These are phyloP conservation scores for Proliferodiscus dingleyae DNA, from an alignment of 2,329 filamentous ascomycete genomes.

Conservation along the genomic window DNA sequence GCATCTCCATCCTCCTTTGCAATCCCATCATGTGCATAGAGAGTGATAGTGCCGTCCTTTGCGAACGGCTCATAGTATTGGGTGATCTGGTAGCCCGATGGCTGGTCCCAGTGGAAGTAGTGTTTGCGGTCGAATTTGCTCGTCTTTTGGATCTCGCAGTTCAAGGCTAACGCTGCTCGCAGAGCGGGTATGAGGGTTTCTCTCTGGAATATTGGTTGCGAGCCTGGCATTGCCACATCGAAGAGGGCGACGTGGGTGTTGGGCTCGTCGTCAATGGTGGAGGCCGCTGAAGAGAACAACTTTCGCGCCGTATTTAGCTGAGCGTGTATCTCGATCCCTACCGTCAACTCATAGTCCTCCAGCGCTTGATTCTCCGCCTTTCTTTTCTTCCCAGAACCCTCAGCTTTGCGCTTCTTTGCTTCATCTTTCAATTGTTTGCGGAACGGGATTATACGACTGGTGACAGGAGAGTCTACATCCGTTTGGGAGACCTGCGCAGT, in stretches of 20 bases:
- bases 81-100: slow-evolving; percentile 93
- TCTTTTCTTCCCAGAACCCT: slow-evolving; percentile 28
- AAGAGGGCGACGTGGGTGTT: slow-evolving; percentile 89
- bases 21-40: slow-evolving; percentile 75
- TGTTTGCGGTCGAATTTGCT: slow-evolving; percentile 95
- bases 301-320: slow-evolving; percentile 87
- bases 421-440: slow-evolving; percentile 71
- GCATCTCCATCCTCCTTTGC: slow-evolving; percentile 64
- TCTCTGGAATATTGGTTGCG: slow-evolving; percentile 79
- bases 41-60: slow-evolving; percentile 63
- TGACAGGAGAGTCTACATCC: slow-evolving; percentile 5
- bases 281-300: slow-evolving; percentile 74
- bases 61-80: slow-evolving; percentile 81
- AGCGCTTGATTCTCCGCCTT: slow-evolving; percentile 39
- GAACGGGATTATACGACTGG: slow-evolving; percentile 41
- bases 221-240: slow-evolving; percentile 83
- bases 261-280: slow-evolving; percentile 61
- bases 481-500: slow-evolving; percentile 13
- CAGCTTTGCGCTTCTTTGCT: slow-evolving; percentile 45
- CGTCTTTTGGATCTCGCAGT: slow-evolving; percentile 69
- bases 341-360: slow-evolving; percentile 79
- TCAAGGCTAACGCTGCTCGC: slow-evolving; percentile 78
- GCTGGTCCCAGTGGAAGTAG: slow-evolving; percentile 99
- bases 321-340: slow-evolving; percentile 95
- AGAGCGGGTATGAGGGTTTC: slow-evolving; percentile 84